A percentile compares a stretch with the other conserved stretches of the same genome.
These are phyloP conservation scores for Cyberlindnera petersonii DNA, from an alignment of 805 yeast genomes.

Conservation along the genomic window DNA sequence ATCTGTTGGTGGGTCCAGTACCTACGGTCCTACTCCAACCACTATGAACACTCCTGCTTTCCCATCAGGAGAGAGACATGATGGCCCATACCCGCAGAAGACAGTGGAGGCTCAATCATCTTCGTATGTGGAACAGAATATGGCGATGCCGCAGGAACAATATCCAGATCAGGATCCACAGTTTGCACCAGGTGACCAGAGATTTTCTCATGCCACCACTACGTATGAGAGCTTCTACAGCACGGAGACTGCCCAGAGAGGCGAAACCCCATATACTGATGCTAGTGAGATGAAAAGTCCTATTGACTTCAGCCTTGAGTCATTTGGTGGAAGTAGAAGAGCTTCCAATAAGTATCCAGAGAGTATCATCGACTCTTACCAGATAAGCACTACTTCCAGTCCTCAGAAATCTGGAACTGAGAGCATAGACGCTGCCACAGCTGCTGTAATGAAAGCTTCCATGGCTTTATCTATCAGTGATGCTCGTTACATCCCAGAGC, in stretches of 20 bases:
- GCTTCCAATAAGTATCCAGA: conserved; percentile 20
- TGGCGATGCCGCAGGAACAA: conserved; percentile 13
- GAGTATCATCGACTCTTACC: conserved; percentile 25
- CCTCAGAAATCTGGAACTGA: conserved; percentile 12
- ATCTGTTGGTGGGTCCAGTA: conserved; percentile 22
- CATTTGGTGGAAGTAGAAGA: too few species aligned
- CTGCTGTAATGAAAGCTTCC: conserved; percentile 9
- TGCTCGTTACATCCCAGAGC: conserved; percentile 21
- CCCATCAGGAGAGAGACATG: neutral
- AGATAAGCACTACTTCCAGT: conserved; percentile 12
- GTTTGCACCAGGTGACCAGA: neutral
- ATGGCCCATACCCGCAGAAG: neutral
- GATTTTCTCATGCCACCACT: conserved; percentile 10
- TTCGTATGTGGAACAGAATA: neutral
- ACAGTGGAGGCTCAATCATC: conserved; percentile 3
- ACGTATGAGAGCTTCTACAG: conserved; percentile 13
- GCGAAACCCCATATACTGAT: conserved; percentile 12
- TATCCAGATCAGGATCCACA: neutral
- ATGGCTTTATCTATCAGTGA: conserved; percentile 12
- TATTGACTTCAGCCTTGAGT: neutral
- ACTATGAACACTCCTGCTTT: conserved; percentile 9
- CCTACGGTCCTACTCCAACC: conserved; percentile 21
- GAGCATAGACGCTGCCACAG: conserved; percentile 11
- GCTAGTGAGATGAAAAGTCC: conserved; percentile 14
- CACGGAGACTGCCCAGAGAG: conserved; percentile 9